phyloP scores from a whole-genome alignment of 225 moss, liverwort and hornwort species.

The Polytrichum commune region DNA sequence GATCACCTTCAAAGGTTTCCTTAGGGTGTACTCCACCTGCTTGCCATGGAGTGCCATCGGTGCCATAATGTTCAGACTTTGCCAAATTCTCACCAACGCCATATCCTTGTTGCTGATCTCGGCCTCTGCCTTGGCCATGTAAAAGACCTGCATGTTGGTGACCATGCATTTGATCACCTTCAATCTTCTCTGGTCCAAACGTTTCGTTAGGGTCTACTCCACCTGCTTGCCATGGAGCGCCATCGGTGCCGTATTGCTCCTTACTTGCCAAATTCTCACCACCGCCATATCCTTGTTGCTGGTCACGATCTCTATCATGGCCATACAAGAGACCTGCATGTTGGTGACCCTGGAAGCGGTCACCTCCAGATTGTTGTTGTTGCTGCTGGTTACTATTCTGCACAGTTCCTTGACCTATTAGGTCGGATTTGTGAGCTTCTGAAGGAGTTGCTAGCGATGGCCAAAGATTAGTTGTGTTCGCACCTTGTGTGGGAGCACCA shows the following conservation, averaged over 20 bases:
- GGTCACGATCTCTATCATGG: background rate
- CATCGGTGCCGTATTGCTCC: background rate
- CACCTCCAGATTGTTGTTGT: background rate
- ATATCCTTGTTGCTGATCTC: background rate
- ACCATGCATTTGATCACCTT: background rate
- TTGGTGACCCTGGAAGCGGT: slow-evolving; percentile 1
- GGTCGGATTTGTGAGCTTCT: background rate
- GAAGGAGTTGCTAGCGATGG: background rate
- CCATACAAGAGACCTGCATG: background rate
- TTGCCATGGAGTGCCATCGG: background rate
- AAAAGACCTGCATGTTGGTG: background rate
- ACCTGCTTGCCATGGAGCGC: slow-evolving; percentile 1
- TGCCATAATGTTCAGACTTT: background rate
- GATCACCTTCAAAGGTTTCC: no score
- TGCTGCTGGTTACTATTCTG: background rate
- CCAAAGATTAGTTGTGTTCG: slow-evolving; percentile 4
- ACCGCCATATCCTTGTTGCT: background rate
- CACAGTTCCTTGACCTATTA: slow-evolving; percentile 8
- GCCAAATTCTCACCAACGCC: no score
- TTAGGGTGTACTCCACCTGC: background rate
- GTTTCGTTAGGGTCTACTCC: background rate
- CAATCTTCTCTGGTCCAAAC: background rate
- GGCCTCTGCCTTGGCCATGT: background rate
- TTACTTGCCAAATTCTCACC: background rate
- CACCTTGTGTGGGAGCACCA: background rate